Percentiles rank a stretch among this genome's conserved stretches.
These are phyloP conservation scores for Amanita phalloides DNA, from an alignment of 768 basidiomycete species.

Conservation along the genomic window DNA sequence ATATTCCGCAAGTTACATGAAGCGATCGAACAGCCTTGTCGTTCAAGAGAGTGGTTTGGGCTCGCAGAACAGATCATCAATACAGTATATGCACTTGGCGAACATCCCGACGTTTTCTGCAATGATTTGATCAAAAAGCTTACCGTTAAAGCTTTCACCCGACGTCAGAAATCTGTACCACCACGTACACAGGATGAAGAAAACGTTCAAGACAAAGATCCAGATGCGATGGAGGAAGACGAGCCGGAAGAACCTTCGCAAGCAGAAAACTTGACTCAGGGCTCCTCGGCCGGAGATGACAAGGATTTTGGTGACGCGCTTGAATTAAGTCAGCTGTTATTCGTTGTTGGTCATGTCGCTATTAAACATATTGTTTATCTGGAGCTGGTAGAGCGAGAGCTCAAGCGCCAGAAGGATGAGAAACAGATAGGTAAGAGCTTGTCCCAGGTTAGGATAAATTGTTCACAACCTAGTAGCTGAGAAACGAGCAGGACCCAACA, in stretches of 20 bases:
- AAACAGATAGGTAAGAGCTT: slow-evolving; percentile 54
- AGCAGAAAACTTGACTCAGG: slow-evolving; percentile 15
- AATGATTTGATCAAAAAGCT: slow-evolving; percentile 73
- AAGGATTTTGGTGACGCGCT: slow-evolving; percentile 74
- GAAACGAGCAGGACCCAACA: slow-evolving; percentile 26
- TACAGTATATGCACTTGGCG: slow-evolving; percentile 88
- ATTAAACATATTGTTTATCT: slow-evolving; percentile 97
- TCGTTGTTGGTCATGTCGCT: slow-evolving; percentile 92
- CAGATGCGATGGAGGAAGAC: slow-evolving; percentile 50
- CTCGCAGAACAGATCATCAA: slow-evolving; percentile 97
- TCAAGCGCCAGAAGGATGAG: slow-evolving; percentile 94
- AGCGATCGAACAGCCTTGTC: slow-evolving; percentile 69
- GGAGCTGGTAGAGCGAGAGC: slow-evolving; percentile 90
- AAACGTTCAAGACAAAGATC: slow-evolving; percentile 16
- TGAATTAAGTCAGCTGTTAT: slow-evolving; percentile 85
- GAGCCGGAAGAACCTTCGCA: slow-evolving; percentile 23
- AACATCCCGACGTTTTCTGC: slow-evolving; percentile 85
- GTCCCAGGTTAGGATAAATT: neutral
- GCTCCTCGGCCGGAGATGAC: slow-evolving; percentile 10
- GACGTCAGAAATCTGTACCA: slow-evolving; percentile 15
- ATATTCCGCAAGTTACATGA: slow-evolving; percentile 80
- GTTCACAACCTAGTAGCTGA: slow-evolving; percentile 35
- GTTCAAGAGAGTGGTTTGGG: slow-evolving; percentile 91
- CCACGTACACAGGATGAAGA: slow-evolving; percentile 13
- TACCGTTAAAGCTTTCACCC: slow-evolving; percentile 59